Percentiles rank a stretch among this genome's conserved stretches.
Evolutionary conservation across 2,329 filamentous ascomycete genomes (phyloP).

Genomic region (Hypoxylon sp.): DNA sequence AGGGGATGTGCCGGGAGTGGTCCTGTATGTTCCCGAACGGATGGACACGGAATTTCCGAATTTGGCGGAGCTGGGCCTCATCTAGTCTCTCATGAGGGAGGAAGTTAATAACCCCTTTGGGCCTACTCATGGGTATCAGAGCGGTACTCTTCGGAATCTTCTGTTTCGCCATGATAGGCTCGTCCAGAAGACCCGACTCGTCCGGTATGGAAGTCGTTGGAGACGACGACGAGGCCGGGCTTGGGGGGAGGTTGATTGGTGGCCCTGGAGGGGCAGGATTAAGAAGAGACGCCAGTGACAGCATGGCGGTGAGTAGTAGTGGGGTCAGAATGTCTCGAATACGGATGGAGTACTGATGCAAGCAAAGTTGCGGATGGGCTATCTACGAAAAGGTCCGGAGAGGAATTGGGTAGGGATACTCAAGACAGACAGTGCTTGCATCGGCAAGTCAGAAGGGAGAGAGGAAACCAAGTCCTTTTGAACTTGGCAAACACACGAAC

Average conservation of each 20-base stretch:
- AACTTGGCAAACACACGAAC: constrained; percentile 58
- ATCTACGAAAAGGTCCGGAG: constrained; percentile 50
- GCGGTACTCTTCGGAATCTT: constrained; percentile 77
- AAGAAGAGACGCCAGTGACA: constrained; percentile 75
- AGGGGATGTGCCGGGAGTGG: constrained; percentile 84
- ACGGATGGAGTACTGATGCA: constrained; percentile 54
- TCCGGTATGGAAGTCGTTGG: constrained; percentile 55
- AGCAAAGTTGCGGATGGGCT: constrained; percentile 47
- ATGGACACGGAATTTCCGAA: constrained; percentile 75
- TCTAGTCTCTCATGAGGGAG: constrained; percentile 79
- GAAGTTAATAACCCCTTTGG: constrained; percentile 79
- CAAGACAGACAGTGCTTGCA: constrained; percentile 58
- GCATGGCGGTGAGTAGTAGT: constrained; percentile 64
- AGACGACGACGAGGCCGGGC: constrained; percentile 57
- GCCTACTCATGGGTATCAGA: constrained; percentile 72
- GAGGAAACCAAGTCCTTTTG: constrained; percentile 55
- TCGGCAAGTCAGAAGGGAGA: constrained; percentile 45
- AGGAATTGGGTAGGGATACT: constrained; percentile 48
- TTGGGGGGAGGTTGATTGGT: constrained; percentile 60
- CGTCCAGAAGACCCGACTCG: constrained; percentile 52
- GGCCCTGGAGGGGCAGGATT: constrained; percentile 70
- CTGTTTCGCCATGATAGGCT: constrained; percentile 59
- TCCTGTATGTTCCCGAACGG: constrained; percentile 74
- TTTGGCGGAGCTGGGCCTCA: constrained; percentile 67
- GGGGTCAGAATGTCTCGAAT: constrained; percentile 58